Evolutionary conservation across 2,329 filamentous ascomycete genomes (phyloP).

Genomic region (Podosphaera aphanis): DNA sequence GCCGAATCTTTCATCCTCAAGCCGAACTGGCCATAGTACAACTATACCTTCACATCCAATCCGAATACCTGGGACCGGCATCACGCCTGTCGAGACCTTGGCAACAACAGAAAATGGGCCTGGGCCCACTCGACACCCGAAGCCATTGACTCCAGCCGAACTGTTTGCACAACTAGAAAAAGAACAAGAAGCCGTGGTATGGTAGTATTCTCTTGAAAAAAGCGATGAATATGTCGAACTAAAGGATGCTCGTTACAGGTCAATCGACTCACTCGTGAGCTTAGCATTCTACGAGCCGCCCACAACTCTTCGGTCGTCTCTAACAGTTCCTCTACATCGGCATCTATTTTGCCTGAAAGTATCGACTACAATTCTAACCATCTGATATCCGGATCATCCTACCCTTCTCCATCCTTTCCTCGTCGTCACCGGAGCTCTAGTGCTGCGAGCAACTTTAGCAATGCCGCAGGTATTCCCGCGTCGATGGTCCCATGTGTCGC

Average conservation of each 20-base stretch:
- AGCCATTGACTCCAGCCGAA: slow-evolving; percentile 70
- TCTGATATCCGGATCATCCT: slow-evolving; percentile 31
- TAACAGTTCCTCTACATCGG: slow-evolving; percentile 38
- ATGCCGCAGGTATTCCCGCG: slow-evolving; percentile 13
- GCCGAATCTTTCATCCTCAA: no score
- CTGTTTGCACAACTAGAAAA: slow-evolving; percentile 78
- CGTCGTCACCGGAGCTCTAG: slow-evolving; percentile 36
- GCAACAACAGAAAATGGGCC: slow-evolving; percentile 30
- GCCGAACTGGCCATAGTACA: no score
- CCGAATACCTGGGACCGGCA: slow-evolving; percentile 11
- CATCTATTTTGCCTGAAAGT: slow-evolving; percentile 23
- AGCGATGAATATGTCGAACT: background rate
- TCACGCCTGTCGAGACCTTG: slow-evolving; percentile 4
- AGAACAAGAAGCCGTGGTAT: slow-evolving; percentile 79
- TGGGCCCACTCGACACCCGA: slow-evolving; percentile 63
- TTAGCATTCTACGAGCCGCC: slow-evolving; percentile 54
- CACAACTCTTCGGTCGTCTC: slow-evolving; percentile 44
- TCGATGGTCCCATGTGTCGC: slow-evolving; percentile 22
- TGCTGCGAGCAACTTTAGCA: slow-evolving; percentile 19
- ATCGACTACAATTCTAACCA: slow-evolving; percentile 26
- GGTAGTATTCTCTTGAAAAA: slow-evolving; percentile 13
- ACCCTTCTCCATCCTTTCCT: slow-evolving; percentile 29
- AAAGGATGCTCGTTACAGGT: slow-evolving; percentile 29
- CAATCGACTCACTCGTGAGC: slow-evolving; percentile 76
- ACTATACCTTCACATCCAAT: background rate